Conservation (phyloP, 2,329 filamentous ascomycete species). For the Stagonosporopsis rhizophila region DNA sequence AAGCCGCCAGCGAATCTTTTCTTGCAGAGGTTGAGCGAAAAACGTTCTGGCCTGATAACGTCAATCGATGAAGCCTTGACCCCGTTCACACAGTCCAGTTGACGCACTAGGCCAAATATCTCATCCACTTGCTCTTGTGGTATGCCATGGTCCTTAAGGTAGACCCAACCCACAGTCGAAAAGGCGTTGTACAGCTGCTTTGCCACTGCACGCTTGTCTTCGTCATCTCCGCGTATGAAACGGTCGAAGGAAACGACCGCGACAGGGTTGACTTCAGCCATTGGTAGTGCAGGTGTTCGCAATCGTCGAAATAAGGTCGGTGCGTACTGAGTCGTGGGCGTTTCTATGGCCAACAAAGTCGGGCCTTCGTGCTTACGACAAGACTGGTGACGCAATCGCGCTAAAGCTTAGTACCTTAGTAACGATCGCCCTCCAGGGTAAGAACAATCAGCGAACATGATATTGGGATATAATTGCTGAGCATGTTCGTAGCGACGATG, state of each 20-base stretch:
- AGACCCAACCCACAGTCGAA: constrained; percentile 52
- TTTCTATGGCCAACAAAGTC: background rate
- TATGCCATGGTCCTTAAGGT: constrained; percentile 52
- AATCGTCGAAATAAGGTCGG: no score
- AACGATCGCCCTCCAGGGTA: background rate
- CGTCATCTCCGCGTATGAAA: constrained; percentile 32
- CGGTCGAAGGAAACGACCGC: constrained; percentile 35
- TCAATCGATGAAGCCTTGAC: background rate
- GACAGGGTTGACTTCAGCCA: constrained; percentile 28
- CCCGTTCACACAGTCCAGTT: background rate
- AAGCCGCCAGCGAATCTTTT: constrained; percentile 49
- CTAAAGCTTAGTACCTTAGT: background rate
- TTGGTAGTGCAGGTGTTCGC: background rate
- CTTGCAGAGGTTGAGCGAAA: constrained; percentile 43
- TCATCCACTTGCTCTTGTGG: constrained; percentile 42
- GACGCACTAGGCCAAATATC: constrained; percentile 37
- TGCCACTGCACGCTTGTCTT: constrained; percentile 30
- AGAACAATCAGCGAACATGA: no score
- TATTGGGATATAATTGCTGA: no score
- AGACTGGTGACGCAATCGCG: background rate
- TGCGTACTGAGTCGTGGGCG: background rate
- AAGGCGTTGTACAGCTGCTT: constrained; percentile 50
- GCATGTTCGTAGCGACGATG: no score
- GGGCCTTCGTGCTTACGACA: no score
- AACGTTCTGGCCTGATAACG: constrained; percentile 39